These are phyloP conservation scores for Cercospora janseana DNA, from an alignment of 2,329 filamentous ascomycete species.

Conservation along the genomic window DNA sequence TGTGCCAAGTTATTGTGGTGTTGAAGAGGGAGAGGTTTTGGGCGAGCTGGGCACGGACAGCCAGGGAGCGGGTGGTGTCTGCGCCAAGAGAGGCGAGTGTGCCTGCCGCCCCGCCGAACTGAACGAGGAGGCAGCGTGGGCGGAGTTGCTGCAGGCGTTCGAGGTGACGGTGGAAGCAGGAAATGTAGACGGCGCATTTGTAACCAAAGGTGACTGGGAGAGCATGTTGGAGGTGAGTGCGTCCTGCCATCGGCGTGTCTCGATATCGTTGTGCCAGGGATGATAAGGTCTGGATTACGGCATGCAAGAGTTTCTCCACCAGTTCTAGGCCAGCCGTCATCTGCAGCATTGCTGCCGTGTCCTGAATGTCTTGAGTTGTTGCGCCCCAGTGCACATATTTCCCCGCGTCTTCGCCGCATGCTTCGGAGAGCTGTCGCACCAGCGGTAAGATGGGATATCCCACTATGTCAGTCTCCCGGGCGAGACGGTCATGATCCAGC, in stretches of 20 bases:
- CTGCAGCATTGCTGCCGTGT: slow-evolving; percentile 33
- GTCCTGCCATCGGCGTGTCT: slow-evolving; percentile 32
- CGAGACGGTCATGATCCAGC: slow-evolving; percentile 29
- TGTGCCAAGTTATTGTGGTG: slow-evolving; percentile 36
- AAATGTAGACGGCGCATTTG: slow-evolving; percentile 36
- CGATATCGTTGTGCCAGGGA: slow-evolving; percentile 25
- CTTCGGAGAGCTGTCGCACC: slow-evolving; percentile 32
- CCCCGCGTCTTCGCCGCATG: slow-evolving; percentile 29
- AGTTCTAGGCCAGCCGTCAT: slow-evolving; percentile 29
- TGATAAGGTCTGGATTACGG: slow-evolving; percentile 19
- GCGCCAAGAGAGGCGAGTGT: slow-evolving; percentile 32
- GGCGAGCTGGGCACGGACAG: slow-evolving; percentile 29
- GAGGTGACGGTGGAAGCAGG: slow-evolving; percentile 33
- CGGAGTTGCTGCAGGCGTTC: slow-evolving; percentile 30
- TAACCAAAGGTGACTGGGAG: slow-evolving; percentile 37
- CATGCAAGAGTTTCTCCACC: slow-evolving; percentile 20
- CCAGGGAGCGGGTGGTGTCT: slow-evolving; percentile 18
- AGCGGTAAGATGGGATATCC: slow-evolving; percentile 37
- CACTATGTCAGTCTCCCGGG: slow-evolving; percentile 33
- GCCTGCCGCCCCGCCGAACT: slow-evolving; percentile 37
- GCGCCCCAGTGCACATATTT: slow-evolving; percentile 37
- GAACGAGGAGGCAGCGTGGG: slow-evolving; percentile 31
- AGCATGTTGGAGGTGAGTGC: slow-evolving; percentile 37
- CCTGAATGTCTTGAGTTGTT: slow-evolving; percentile 36
- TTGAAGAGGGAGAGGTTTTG: slow-evolving; percentile 21